Evolutionary conservation across 139 green algal genomes (phyloP).

Genomic region (Desmodesmus armatus): DNA sequence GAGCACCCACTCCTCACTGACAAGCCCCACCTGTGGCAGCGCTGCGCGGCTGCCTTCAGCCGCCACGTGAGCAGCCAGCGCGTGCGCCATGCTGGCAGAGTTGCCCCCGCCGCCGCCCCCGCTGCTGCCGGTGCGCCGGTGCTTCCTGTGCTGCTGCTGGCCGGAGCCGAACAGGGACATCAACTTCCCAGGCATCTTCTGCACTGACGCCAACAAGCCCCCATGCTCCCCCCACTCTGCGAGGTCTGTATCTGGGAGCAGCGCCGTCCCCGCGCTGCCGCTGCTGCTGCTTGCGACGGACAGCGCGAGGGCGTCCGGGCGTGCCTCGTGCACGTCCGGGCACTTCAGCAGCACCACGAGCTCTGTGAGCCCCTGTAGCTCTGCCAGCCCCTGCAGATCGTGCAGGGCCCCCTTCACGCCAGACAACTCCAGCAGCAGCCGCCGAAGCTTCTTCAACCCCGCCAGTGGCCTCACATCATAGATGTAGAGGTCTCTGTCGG

Average conservation of each 20-base stretch:
- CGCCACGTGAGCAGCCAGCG: not conserved
- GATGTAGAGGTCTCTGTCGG: slow-evolving; percentile 25
- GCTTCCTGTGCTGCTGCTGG: too few species aligned
- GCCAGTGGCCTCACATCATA: slow-evolving; percentile 16
- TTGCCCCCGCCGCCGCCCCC: not conserved
- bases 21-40: too few species aligned
- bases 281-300: not conserved
- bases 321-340: slow-evolving; percentile 26
- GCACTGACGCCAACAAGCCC: not conserved
- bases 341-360: slow-evolving; percentile 42
- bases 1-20: slow-evolving; percentile 39
- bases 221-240: not conserved
- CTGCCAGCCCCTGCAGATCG: slow-evolving; percentile 17
- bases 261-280: not conserved
- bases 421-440: slow-evolving; percentile 37
- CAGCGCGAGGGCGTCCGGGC: not conserved
- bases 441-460: not conserved
- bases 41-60: not conserved
- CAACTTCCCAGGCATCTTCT: too few species aligned
- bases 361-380: slow-evolving; percentile 20
- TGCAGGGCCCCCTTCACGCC: slow-evolving; percentile 22
- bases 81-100: not conserved
- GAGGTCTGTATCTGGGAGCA: not conserved
- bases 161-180: not conserved
- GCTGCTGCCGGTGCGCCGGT: not conserved